Percentiles rank a stretch among this genome's conserved stretches.
Evolutionary conservation across 306 rosid genomes (phyloP).

Genomic region (Delonix regia): DNA sequence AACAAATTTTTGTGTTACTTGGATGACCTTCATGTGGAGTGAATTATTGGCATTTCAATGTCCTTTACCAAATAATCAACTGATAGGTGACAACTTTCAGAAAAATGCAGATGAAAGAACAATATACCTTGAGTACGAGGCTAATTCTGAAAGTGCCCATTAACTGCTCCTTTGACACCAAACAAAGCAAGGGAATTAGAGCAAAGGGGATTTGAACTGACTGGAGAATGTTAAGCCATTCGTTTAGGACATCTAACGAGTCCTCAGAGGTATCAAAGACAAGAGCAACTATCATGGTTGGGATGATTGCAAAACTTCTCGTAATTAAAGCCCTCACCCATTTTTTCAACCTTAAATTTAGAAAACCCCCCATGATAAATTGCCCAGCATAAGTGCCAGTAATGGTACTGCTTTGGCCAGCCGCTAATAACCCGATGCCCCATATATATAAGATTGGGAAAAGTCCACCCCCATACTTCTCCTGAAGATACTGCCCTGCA

Average conservation of each 20-base stretch:
- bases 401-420: constrained; percentile 96
- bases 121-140: constrained; percentile 64
- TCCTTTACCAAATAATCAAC: constrained; percentile 19
- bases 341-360: constrained; percentile 83
- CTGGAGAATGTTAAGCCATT: constrained; percentile 98
- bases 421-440: constrained; percentile 95
- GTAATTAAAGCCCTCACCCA: constrained; percentile 93
- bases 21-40: constrained; percentile 1
- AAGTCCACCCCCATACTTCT: constrained; percentile 83
- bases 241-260: constrained; percentile 71
- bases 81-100: background rate
- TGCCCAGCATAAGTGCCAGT: constrained; percentile 99
- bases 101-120: constrained; percentile 28
- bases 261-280: constrained; percentile 67
- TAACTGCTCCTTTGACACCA: constrained; percentile 88
- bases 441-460: constrained; percentile 88
- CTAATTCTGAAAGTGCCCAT: constrained; percentile 93
- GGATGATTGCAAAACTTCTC: constrained; percentile 86
- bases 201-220: constrained; percentile 98
- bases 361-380: constrained; percentile 97
- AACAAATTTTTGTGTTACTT: constrained; percentile 4
- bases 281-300: constrained; percentile 93
- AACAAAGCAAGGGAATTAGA: constrained; percentile 87
- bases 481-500: constrained; percentile 91
- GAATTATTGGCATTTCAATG: constrained; percentile 25